A percentile compares a stretch with the other conserved stretches of the same genome.
phyloP scores from a whole-genome alignment of 306 rosid genomes.

The Sechiopsis laciniata region DNA sequence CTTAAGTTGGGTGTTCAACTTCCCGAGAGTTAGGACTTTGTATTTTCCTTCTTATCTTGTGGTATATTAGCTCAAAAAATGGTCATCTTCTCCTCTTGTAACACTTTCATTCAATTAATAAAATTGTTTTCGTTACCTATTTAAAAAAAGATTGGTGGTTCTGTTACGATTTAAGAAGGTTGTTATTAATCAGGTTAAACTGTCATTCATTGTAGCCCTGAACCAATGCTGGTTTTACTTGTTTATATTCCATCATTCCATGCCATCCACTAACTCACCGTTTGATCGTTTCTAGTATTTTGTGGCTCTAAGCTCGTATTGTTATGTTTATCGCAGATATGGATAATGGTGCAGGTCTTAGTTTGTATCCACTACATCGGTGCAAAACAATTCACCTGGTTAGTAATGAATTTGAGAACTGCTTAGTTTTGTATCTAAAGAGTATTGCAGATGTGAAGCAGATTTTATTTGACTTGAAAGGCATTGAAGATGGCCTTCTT shows the following conservation, averaged over 20 bases:
- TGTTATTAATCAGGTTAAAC: background rate
- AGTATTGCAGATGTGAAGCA: slow-evolving; percentile 28
- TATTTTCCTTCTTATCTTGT: too few species aligned
- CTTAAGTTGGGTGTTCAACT: too few species aligned
- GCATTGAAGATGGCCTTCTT: slow-evolving; percentile 33
- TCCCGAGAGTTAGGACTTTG: too few species aligned
- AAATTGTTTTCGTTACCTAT: background rate
- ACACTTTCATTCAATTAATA: too few species aligned
- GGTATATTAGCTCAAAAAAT: too few species aligned
- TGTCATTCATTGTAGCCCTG: background rate
- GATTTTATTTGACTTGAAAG: slow-evolving; percentile 25
- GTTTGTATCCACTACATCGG: slow-evolving; percentile 44
- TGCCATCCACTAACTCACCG: background rate
- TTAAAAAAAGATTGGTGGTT: too few species aligned
- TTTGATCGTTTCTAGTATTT: background rate
- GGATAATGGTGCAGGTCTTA: slow-evolving; percentile 45
- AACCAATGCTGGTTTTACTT: background rate
- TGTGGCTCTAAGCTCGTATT: background rate
- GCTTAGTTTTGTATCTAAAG: slow-evolving; percentile 17
- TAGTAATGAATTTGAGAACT: slow-evolving; percentile 22
- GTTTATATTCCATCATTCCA: background rate
- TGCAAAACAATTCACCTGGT: slow-evolving; percentile 55
- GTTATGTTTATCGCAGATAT: slow-evolving; percentile 29
- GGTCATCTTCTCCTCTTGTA: too few species aligned
- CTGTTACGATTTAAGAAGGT: background rate